Conservation (phyloP, 2,329 filamentous ascomycete species). For the Endoconidiophora laricicola region DNA sequence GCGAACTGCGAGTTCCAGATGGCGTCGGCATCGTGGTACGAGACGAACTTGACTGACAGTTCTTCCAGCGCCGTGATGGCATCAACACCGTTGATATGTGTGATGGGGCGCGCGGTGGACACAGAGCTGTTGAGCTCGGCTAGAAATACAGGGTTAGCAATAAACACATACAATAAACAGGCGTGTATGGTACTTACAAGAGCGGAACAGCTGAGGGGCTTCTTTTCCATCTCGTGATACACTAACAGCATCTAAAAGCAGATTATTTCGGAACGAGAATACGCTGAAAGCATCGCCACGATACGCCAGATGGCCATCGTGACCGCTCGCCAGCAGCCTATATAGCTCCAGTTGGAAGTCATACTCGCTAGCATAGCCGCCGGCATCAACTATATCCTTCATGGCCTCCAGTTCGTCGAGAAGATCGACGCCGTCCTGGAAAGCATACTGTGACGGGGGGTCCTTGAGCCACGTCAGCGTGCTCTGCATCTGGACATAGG, state of each 20-base stretch:
- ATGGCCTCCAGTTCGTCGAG: slow-evolving; percentile 29
- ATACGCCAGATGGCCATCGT: slow-evolving; percentile 49
- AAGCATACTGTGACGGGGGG: slow-evolving; percentile 33
- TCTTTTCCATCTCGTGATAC: slow-evolving; percentile 42
- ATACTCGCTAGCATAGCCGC: slow-evolving; percentile 34
- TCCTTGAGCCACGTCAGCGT: slow-evolving; percentile 31
- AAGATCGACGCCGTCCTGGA: slow-evolving; percentile 30
- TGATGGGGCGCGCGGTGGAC: slow-evolving; percentile 9
- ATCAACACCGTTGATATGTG: slow-evolving; percentile 17
- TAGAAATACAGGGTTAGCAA: background rate
- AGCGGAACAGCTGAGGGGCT: slow-evolving; percentile 40
- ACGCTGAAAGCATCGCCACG: slow-evolving; percentile 37
- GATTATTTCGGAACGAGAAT: slow-evolving; percentile 27
- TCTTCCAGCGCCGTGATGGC: slow-evolving; percentile 16
- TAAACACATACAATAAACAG: background rate
- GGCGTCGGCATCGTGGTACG: slow-evolving; percentile 17
- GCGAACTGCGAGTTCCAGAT: slow-evolving; percentile 26
- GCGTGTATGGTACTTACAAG: slow-evolving; percentile 21
- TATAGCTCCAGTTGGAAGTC: slow-evolving; percentile 39
- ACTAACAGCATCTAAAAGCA: slow-evolving; percentile 32
- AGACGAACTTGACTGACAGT: slow-evolving; percentile 14
- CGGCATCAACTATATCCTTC: slow-evolving; percentile 23
- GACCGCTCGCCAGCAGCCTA: slow-evolving; percentile 30
- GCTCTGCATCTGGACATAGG: slow-evolving; percentile 32
- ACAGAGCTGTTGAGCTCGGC: no score